Conservation (phyloP, 169 alveolate species). For the Cardiosporidium cionae region DNA sequence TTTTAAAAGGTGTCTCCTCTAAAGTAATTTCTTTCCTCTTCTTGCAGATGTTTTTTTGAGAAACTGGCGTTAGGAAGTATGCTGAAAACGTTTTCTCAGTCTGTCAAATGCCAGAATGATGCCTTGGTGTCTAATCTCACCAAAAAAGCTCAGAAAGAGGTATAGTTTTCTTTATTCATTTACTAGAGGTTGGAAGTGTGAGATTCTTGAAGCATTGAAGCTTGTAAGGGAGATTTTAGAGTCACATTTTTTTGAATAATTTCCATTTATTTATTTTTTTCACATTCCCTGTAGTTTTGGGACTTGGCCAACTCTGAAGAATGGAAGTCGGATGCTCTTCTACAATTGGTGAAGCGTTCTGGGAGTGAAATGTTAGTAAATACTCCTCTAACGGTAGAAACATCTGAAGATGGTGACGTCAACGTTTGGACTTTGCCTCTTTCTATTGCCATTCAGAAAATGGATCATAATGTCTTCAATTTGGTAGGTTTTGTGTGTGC, state of each 20-base stretch:
- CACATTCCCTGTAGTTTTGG: conserved; percentile 20
- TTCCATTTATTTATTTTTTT: neutral
- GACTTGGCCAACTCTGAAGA: conserved; percentile 48
- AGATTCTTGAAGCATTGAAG: no score
- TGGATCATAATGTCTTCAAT: conserved; percentile 54
- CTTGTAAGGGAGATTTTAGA: neutral
- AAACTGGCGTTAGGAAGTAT: conserved; percentile 24
- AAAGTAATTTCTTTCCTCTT: no score
- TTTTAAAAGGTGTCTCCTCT: no score
- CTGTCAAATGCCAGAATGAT: conserved; percentile 34
- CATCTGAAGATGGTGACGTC: conserved; percentile 56
- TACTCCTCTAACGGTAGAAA: conserved; percentile 62
- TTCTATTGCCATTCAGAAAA: conserved; percentile 60
- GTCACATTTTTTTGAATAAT: neutral
- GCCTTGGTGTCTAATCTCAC: conserved; percentile 22
- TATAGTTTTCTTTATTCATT: no score
- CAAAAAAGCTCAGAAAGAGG: conserved; percentile 33
- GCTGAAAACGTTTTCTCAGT: conserved; percentile 38
- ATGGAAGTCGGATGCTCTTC: conserved; percentile 43
- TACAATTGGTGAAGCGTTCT: conserved; percentile 46
- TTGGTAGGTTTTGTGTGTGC: conserved; percentile 29
- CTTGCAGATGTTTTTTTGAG: neutral
- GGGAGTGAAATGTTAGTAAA: conserved; percentile 73
- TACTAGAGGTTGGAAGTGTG: no score
- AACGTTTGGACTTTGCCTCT: conserved; percentile 73